Base-by-base conservation (phyloP, 805 yeast genomes). In the Nakazawaea wyomingensis region DNA sequence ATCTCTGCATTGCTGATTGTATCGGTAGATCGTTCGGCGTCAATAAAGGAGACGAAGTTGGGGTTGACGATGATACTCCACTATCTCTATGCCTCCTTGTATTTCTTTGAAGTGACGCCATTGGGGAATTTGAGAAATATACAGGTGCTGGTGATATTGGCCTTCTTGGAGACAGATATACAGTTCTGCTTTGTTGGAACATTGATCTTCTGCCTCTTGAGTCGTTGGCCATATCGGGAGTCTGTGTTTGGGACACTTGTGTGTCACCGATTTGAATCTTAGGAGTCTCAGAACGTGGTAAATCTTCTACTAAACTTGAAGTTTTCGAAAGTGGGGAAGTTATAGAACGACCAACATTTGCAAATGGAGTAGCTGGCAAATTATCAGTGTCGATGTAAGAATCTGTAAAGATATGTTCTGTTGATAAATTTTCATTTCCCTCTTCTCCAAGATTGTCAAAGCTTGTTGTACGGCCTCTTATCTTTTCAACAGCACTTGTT, bases 31-130 rank as follows among this genome's bases (percentile, higher is more conserved):
- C 85, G 29, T 69, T 63, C 0, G 81, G 69, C 38, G 66, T 54
- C 10, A 80, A 62, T 38, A 74, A 56, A 0, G 89, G 91, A 0
- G 86, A 80, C 1, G 80, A 69, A 2, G 68, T 55, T 4, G 85
- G 88, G 0, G 82, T 56, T 10, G 46, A 37, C 2, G 59, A 40
- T 4, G 57, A 55, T 1, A 60, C 56, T 16, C 14, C 38, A 26
- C 43, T 3, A 43, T 49, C 18, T 46, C 45, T 34, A 42, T 48
- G 39, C 35, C 37, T 26, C 42, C 57, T 56, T 6, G 65, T 51
- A 53, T 78, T 80, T 50, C 79, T 67, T 53, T 80, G 87, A 17
- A 80, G 69, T 0, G 84, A 74, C 11, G 89, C 74, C 55, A 81
- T 61, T 17, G 82, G 83, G 1, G 76, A 71, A 45, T 68, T 67